Evolutionary conservation across 495 filamentous ascomycete species (phyloP), one percentile per base, ranked within the genome.

Genomic region (Oidiodendron maius): DNA sequence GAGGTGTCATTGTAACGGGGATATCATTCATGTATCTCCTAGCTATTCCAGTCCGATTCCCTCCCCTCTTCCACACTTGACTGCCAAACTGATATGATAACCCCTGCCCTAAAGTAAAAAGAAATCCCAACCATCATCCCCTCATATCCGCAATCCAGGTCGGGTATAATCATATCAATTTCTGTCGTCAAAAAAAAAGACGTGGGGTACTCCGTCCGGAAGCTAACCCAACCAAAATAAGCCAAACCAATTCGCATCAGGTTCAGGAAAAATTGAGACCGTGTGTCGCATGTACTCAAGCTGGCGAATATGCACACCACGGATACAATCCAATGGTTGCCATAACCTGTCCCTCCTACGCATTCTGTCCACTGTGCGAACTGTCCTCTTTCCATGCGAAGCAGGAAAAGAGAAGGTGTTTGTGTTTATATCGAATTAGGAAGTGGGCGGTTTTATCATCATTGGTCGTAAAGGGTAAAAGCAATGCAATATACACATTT

Each of bases 401-500:
- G 41, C 16, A 20, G 43, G 49, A 39, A 40, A 40, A 40, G 41
- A 56, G 49, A 34, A n/a, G 35, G 17, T 50, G 36, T 52, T 50
- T 34, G 46, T 45, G 17, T 51, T 48, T 54, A 51, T 51, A n/a
- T 48, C 44, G 40, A 52, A 59, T 59, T 55, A 55, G 40, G 48
- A 37, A 59, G 45, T 47, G 42, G 50, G 50, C 51, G 53, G 46
- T 57, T 44, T 57, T 51, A 35, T 55, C 50, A 43, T 60, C 50
- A 47, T 53, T 49, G 47, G 28, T 57, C 59, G 52, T 58, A 50
- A 58, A 58, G 44, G 41, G 46, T 43, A 46, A 51, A 58, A 58
- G 53, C 45, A 56, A 40, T 24, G 42, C 22, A 59, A 62, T 57
- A 62, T 62, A 53, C 56, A 62, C 59, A 59, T 50, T 57, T 47